Evolutionary conservation across 1,139 yeast genomes (phyloP), one percentile per base, ranked within the genome.

Genomic region (Wickerhamomyces sp.): DNA sequence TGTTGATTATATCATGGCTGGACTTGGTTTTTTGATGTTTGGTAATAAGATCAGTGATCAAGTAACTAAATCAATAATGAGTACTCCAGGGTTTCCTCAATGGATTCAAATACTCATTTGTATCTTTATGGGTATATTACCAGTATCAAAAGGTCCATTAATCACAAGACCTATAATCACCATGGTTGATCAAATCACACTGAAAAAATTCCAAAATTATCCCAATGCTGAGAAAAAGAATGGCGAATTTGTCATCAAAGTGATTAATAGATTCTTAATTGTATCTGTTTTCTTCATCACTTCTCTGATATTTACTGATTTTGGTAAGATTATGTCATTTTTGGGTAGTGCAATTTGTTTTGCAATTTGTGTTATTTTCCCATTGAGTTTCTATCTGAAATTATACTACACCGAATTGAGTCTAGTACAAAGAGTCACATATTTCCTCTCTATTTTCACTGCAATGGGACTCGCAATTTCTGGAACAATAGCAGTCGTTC

Each of bases 11-110:
- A 56, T 79, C 18, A 84, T 86, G 79, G 94, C 83, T 0, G 66
- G 82, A 7, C 61, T 84, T 34, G 95, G 95, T 1, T 83, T 81
- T 58, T 66, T 86, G 39, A 87, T 87, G 95, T 87, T 85, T 68
- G 95, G 95, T 6, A 59, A 62, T 13, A 57, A 66, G 10, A 81
- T 88, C 43, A 72, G 74, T 49, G 89, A 84, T 55, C 95, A 87
- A 60, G 75, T 87, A 49, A 86, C 95, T 6, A 83, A 81, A 58
- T 83, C 79, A 51, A 69, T 87, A 37, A 68, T 87, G 49, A 61
- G 68, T n/a, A 80, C 85, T 1, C 63, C 71, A 4, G 91, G 91
- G 0, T 84, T 82, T 59, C 93, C 95, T 0, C 40, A 55, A 2
- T 76, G 79, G 74, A 66, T 82, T 27, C 73, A 77, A 41, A 72